Evolutionary conservation across 139 green algal genomes (phyloP).

Genomic region (Coelastrella sp.): DNA sequence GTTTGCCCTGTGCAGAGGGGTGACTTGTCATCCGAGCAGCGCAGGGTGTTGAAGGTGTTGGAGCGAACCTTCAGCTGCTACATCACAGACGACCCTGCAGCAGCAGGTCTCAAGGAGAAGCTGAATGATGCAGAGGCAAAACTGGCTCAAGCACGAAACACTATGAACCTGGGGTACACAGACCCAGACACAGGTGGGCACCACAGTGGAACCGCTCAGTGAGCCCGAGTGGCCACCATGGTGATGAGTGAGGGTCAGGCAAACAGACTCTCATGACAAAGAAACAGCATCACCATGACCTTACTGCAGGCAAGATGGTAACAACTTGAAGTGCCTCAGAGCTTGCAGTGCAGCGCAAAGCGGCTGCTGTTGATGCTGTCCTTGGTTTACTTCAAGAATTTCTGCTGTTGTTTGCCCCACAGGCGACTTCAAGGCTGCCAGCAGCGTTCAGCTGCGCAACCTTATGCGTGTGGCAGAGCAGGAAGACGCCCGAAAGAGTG

Average conservation of each 20-base stretch:
- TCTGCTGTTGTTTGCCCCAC: neutral
- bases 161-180: constrained; percentile 78
- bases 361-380: neutral
- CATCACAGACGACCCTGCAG: constrained; percentile 69
- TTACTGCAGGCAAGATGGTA: neutral
- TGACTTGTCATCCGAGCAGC: constrained; percentile 55
- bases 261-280: too few species aligned
- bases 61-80: constrained; percentile 81
- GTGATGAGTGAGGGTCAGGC: neutral
- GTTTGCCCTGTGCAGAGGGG: constrained; percentile 15
- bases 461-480: constrained; percentile 70
- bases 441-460: constrained; percentile 73
- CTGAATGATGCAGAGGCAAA: constrained; percentile 82
- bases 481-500: constrained; percentile 75
- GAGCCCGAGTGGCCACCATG: neutral
- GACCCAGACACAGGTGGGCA: constrained; percentile 47
- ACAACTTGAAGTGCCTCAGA: neutral
- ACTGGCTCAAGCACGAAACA: constrained; percentile 71
- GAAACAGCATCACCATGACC: neutral
- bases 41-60: constrained; percentile 69
- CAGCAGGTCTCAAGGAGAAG: constrained; percentile 66
- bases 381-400: neutral
- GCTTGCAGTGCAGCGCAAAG: neutral
- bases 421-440: constrained; percentile 26
- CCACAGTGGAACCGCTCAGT: too few species aligned